phyloP scores from a whole-genome alignment of 805 yeast species.

The Yamadazyma insecticola region DNA sequence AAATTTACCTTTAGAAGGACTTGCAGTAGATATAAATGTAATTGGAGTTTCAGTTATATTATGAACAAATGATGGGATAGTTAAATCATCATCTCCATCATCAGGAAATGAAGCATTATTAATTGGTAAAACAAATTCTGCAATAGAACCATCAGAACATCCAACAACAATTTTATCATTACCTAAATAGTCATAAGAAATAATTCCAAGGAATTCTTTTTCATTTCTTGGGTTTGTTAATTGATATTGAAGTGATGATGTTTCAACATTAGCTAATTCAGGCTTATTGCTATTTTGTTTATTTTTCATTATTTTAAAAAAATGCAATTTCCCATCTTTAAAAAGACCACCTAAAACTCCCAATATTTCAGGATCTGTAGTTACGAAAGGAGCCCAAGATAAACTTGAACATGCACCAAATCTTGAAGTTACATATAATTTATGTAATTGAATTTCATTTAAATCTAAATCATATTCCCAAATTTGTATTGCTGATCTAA shows the following conservation, averaged over 20 bases:
- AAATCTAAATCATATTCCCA: conserved; percentile 33
- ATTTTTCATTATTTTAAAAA: conserved; percentile 33
- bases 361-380: conserved; percentile 16
- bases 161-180: conserved; percentile 50
- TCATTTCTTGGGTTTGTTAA: conserved; percentile 9
- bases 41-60: conserved; percentile 29
- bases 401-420: conserved; percentile 44
- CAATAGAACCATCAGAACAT: conserved; percentile 52
- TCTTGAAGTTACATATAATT: conserved; percentile 24
- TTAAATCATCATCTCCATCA: conserved; percentile 10
- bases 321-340: conserved; percentile 54
- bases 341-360: conserved; percentile 50
- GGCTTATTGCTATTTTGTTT: too few relatives aligned
- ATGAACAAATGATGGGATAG: conserved; percentile 29
- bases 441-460: conserved; percentile 19
- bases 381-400: conserved; percentile 35
- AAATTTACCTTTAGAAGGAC: conserved; percentile 15
- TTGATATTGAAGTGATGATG: conserved; percentile 20
- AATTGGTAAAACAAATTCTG: conserved; percentile 47
- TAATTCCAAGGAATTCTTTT: conserved; percentile 23
- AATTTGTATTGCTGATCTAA: conserved; percentile 41
- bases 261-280: conserved; percentile 13
- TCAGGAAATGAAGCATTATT: conserved; percentile 1
- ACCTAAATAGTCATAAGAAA: conserved; percentile 46
- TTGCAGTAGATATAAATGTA: conserved; percentile 21